Percentiles rank a stretch among this genome's conserved stretches.
Conservation (phyloP, 257 asterid genomes). For the Solanum bulbocastanum region DNA sequence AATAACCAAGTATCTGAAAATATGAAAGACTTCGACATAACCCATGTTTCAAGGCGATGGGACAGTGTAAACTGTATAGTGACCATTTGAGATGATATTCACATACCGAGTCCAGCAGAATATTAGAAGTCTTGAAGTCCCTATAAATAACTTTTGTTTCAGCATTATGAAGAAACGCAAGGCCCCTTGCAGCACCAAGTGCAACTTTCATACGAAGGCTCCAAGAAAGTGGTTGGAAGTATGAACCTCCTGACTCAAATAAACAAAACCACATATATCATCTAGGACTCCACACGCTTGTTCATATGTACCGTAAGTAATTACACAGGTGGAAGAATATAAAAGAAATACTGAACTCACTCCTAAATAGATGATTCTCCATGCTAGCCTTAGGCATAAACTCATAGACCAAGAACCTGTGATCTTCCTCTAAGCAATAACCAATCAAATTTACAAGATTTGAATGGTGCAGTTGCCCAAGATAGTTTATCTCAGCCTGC, state of each 20-base stretch:
- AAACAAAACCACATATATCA: not conserved
- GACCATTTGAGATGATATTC: not conserved
- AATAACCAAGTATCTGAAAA: not conserved
- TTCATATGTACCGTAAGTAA: not conserved
- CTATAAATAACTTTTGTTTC: slow-evolving; percentile 63
- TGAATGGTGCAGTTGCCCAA: slow-evolving; percentile 57
- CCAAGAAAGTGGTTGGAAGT: slow-evolving; percentile 68
- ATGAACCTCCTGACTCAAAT: slow-evolving; percentile 51
- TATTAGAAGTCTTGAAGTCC: slow-evolving; percentile 75
- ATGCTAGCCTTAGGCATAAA: slow-evolving; percentile 70
- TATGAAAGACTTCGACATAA: not conserved
- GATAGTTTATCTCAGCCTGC: slow-evolving; percentile 64
- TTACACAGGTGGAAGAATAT: not conserved
- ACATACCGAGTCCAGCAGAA: slow-evolving; percentile 62
- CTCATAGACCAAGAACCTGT: slow-evolving; percentile 60
- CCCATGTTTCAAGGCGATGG: not conserved
- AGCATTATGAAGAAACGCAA: slow-evolving; percentile 63
- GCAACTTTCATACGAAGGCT: slow-evolving; percentile 62
- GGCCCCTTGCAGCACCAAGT: slow-evolving; percentile 70
- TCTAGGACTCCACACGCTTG: not conserved
- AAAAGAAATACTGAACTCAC: slow-evolving; percentile 26
- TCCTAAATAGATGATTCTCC: slow-evolving; percentile 66
- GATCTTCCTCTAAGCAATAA: slow-evolving; percentile 60
- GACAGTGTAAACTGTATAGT: not conserved
- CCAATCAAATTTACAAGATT: slow-evolving; percentile 70